Evolutionary conservation across 2,329 filamentous ascomycete genomes (phyloP).

Genomic region (Chaetothyriales sp.): DNA sequence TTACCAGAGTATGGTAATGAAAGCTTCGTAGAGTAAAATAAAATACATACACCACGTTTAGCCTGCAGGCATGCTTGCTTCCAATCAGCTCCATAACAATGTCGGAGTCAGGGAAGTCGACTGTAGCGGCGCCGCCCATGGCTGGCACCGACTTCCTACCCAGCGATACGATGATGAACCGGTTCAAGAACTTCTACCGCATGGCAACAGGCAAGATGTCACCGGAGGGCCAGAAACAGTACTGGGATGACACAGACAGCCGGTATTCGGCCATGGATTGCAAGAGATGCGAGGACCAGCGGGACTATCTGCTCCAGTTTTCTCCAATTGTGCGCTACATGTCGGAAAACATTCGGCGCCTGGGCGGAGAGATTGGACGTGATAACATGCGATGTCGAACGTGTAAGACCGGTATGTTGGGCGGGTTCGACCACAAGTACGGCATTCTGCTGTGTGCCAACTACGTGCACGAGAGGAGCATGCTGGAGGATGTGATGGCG

Average conservation of each 20-base stretch:
- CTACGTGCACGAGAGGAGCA: conserved; percentile 61
- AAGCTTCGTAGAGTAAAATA: no score
- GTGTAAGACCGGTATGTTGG: conserved; percentile 57
- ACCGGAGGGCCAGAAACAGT: conserved; percentile 53
- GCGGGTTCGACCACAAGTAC: conserved; percentile 72
- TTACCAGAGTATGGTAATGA: not conserved
- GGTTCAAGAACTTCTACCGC: conserved; percentile 76
- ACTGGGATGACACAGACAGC: conserved; percentile 60
- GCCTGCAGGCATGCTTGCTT: not conserved
- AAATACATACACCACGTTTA: no score
- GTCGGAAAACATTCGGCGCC: conserved; percentile 59
- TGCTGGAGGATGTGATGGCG: conserved; percentile 83
- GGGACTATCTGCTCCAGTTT: conserved; percentile 70
- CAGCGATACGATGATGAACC: conserved; percentile 29
- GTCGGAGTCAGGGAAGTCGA: not conserved
- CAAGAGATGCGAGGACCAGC: conserved; percentile 62
- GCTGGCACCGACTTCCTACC: conserved; percentile 13
- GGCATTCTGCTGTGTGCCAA: conserved; percentile 91
- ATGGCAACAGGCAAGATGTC: conserved; percentile 62
- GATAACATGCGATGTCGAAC: conserved; percentile 69
- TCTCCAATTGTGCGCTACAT: conserved; percentile 80
- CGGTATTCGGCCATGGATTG: conserved; percentile 66
- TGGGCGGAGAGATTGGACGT: conserved; percentile 60
- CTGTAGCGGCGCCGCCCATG: not conserved
- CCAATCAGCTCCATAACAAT: not conserved